Evolutionary conservation across 2,329 filamentous ascomycete species (phyloP).

Genomic region (Pyrenochaeta sp.): DNA sequence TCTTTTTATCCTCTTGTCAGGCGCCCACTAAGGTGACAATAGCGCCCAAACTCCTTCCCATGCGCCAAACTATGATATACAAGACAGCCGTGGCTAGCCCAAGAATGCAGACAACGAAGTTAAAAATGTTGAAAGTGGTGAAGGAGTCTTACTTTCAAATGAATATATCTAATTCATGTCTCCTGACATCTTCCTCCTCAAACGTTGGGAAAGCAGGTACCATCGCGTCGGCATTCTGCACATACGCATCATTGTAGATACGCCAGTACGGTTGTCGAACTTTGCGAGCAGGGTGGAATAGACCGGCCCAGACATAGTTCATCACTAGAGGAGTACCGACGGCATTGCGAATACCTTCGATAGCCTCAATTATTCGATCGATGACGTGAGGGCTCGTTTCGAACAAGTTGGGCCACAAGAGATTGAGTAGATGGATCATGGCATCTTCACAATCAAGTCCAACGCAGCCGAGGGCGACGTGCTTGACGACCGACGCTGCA

Average conservation of each 20-base stretch:
- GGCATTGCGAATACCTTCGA: constrained; percentile 93
- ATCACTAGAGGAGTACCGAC: constrained; percentile 91
- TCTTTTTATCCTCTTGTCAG: constrained; percentile 4
- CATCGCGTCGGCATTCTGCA: constrained; percentile 91
- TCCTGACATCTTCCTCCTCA: constrained; percentile 79
- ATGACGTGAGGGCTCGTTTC: constrained; percentile 99
- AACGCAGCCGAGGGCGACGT: constrained; percentile 96
- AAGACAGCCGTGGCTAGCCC: constrained; percentile 14
- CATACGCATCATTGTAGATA: constrained; percentile 96
- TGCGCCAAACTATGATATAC: constrained; percentile 18
- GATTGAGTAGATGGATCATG: constrained; percentile 96
- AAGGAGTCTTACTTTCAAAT: constrained; percentile 61
- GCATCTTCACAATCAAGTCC: constrained; percentile 97
- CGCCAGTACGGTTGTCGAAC: constrained; percentile 96
- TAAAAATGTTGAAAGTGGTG: not conserved
- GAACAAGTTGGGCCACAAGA: constrained; percentile 96
- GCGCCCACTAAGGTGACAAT: not conserved
- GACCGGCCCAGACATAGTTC: constrained; percentile 97
- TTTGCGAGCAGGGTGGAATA: constrained; percentile 97
- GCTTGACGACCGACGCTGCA: constrained; percentile 95
- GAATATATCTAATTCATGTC: constrained; percentile 84
- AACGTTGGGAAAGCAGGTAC: constrained; percentile 94
- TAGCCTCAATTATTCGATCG: constrained; percentile 95
- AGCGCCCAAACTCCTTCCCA: constrained; percentile 16
- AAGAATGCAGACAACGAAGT: not conserved